Percentiles rank a stretch among this genome's conserved stretches.
These are phyloP conservation scores for Aquilaria malaccensis DNA, from an alignment of 345 rosid species.

Conservation along the genomic window DNA sequence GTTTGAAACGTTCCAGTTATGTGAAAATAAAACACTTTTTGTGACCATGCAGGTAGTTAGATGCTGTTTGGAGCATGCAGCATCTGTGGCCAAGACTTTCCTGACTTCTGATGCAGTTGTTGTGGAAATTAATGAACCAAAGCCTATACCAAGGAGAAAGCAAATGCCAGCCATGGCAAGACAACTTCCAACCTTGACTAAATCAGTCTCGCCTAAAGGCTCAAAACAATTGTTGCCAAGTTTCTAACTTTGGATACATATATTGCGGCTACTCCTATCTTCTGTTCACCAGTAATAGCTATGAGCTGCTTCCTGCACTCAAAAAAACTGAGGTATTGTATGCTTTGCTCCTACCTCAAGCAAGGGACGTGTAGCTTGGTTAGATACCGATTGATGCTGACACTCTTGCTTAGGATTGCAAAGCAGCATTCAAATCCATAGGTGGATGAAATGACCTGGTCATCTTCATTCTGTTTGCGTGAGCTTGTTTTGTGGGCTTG, in stretches of 20 bases:
- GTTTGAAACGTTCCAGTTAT: background rate
- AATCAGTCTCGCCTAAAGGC: conserved; percentile 6
- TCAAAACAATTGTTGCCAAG: conserved; percentile 5
- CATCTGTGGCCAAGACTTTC: conserved; percentile 83
- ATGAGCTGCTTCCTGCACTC: too few species aligned
- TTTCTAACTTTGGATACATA: background rate
- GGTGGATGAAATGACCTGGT: too few species aligned
- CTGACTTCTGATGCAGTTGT: conserved; percentile 76
- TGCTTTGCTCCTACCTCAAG: background rate
- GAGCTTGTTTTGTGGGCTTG: too few species aligned
- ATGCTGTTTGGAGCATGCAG: conserved; percentile 89
- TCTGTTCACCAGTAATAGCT: background rate
- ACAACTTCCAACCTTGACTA: conserved; percentile 18
- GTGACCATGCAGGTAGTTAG: conserved; percentile 57
- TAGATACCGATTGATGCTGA: too few species aligned
- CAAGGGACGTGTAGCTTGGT: too few species aligned
- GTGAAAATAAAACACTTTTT: background rate
- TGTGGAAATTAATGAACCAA: conserved; percentile 54
- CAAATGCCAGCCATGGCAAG: conserved; percentile 33
- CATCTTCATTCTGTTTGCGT: too few species aligned
- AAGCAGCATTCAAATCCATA: too few species aligned
- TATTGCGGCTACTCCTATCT: background rate
- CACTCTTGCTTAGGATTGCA: too few species aligned
- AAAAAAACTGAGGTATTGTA: background rate
- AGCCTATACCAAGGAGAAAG: conserved; percentile 38